Evolutionary conservation across 805 yeast species (phyloP).

Genomic region (Starmerella vitae): DNA sequence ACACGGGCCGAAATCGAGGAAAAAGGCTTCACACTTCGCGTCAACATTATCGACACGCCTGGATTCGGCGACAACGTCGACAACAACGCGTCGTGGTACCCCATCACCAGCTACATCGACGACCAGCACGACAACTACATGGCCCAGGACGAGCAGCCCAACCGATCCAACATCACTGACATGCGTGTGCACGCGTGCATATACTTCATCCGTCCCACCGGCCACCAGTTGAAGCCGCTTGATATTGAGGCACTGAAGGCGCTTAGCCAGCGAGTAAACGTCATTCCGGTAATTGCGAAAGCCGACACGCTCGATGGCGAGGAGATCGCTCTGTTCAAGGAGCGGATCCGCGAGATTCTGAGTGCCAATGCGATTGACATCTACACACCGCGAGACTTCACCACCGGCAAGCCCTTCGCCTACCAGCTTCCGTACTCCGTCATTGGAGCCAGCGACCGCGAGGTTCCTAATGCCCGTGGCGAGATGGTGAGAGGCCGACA

Average conservation of each 20-base stretch:
- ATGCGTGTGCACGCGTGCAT: constrained; percentile 72
- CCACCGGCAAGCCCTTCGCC: constrained; percentile 21
- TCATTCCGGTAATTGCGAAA: constrained; percentile 71
- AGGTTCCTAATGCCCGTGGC: constrained; percentile 33
- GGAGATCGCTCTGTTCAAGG: constrained; percentile 45
- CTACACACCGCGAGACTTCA: constrained; percentile 34
- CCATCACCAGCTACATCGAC: constrained; percentile 61
- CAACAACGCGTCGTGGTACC: constrained; percentile 53
- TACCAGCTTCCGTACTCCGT: constrained; percentile 54
- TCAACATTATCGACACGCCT: constrained; percentile 59
- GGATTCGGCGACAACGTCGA: constrained; percentile 64
- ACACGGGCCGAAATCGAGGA: constrained; percentile 44
- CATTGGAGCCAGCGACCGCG: constrained; percentile 46
- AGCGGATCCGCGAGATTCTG: constrained; percentile 38
- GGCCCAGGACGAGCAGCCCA: constrained; percentile 69
- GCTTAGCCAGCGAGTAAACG: constrained; percentile 56
- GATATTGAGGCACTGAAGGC: constrained; percentile 65
- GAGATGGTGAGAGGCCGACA: constrained; percentile 54
- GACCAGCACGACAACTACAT: constrained; percentile 56
- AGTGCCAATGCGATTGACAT: constrained; percentile 42
- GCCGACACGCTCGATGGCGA: constrained; percentile 56
- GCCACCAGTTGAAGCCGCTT: constrained; percentile 44
- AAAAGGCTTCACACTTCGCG: constrained; percentile 41
- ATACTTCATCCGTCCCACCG: constrained; percentile 64
- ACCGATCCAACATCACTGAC: constrained; percentile 41